Conservation (phyloP, 371 early-diverging fungal species). For the Actinomucor elegans region DNA sequence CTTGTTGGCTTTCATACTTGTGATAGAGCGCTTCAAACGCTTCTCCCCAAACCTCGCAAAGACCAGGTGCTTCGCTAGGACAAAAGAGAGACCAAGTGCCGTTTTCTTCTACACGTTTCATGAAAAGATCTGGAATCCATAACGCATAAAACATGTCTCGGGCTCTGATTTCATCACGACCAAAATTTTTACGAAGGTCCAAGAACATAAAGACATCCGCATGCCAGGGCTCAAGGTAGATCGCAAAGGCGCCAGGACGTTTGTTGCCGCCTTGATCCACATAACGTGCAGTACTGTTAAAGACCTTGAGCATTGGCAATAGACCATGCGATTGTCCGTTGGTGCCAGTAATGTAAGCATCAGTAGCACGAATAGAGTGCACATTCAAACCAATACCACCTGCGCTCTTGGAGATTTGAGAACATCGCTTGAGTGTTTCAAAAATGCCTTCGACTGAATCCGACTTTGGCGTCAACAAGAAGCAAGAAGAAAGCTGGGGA, state of each 20-base stretch:
- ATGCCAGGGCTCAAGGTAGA: constrained; percentile 99
- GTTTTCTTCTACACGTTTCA: constrained; percentile 96
- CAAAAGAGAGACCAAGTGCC: constrained; percentile 98
- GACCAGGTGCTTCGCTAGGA: constrained; percentile 94
- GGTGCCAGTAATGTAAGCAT: constrained; percentile 96
- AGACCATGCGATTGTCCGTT: constrained; percentile 98
- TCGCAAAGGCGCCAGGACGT: constrained; percentile 98
- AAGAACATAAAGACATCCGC: constrained; percentile 98
- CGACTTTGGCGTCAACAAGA: constrained; percentile 93
- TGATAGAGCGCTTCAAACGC: constrained; percentile 91
- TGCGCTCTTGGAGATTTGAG: constrained; percentile 98
- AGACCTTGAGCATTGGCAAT: constrained; percentile 97
- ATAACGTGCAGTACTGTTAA: constrained; percentile 97
- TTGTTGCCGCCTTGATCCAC: constrained; percentile 99
- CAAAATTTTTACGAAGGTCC: constrained; percentile 98
- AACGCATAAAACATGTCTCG: constrained; percentile 97
- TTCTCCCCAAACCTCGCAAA: constrained; percentile 95
- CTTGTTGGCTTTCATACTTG: constrained; percentile 82
- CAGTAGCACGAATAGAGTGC: constrained; percentile 94
- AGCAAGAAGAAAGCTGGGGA: constrained; percentile 97
- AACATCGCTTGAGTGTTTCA: constrained; percentile 96
- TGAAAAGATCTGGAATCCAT: constrained; percentile 99
- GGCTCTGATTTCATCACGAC: constrained; percentile 97
- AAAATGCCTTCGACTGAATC: constrained; percentile 99
- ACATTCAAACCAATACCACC: constrained; percentile 98